Conservation (phyloP, 2,329 filamentous ascomycete genomes). For the Fusarium agapanthi region DNA sequence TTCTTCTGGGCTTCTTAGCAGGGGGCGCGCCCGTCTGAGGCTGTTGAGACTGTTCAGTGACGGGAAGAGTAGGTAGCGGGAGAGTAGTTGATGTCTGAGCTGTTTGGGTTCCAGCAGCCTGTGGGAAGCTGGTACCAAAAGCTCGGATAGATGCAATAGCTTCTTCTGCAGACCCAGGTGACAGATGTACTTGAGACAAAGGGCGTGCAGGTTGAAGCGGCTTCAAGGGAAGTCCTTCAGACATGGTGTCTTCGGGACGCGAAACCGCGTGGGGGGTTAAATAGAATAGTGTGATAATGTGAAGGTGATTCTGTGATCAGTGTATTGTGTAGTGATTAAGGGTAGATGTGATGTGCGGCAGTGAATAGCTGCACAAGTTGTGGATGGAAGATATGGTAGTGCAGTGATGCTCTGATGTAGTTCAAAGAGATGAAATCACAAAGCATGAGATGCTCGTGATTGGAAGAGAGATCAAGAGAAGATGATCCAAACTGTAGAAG, state of each 20-base stretch:
- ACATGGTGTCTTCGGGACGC: background rate
- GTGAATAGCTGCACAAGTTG: background rate
- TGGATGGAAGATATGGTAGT: background rate
- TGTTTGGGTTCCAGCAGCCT: background rate
- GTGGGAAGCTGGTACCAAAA: background rate
- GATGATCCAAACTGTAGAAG: background rate
- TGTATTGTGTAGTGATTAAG: background rate
- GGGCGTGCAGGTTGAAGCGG: background rate
- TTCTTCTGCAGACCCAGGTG: background rate
- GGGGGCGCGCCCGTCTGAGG: background rate
- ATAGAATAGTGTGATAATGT: background rate
- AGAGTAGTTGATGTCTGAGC: background rate
- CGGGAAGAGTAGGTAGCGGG: background rate
- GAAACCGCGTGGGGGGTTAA: background rate
- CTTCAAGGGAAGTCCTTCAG: background rate
- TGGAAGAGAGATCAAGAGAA: background rate
- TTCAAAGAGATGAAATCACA: background rate
- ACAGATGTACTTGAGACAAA: background rate
- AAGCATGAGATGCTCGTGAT: background rate
- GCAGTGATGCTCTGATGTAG: background rate
- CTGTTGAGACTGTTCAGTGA: background rate
- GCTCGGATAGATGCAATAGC: background rate
- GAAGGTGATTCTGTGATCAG: background rate
- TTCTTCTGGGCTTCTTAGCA: background rate
- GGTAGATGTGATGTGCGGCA: background rate